Evolutionary conservation across 352 stramenopile species (phyloP).

Genomic region (Plasmopara halstedii): DNA sequence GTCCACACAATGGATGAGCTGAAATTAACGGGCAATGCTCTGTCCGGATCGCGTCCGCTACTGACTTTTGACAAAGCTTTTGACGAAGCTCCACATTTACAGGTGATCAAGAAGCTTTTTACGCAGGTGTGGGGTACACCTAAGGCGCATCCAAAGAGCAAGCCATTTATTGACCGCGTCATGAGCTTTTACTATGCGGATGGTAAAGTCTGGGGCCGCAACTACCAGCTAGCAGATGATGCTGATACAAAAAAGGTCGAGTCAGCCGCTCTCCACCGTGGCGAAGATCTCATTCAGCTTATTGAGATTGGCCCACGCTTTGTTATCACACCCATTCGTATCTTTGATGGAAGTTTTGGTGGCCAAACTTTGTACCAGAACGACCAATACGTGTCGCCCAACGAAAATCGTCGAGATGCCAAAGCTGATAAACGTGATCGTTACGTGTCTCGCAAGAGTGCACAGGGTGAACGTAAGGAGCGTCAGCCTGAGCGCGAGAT

Average conservation of each 20-base stretch:
- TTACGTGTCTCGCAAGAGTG: slow-evolving; percentile 89
- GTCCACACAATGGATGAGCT: slow-evolving; percentile 99
- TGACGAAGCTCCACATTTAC: slow-evolving; percentile 85
- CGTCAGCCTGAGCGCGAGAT: slow-evolving; percentile 55
- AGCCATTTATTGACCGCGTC: slow-evolving; percentile 99
- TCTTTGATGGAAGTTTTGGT: slow-evolving; percentile 98
- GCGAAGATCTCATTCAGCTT: slow-evolving; percentile 90
- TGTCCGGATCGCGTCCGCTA: slow-evolving; percentile 95
- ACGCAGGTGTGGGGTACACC: slow-evolving; percentile 93
- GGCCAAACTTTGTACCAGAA: slow-evolving; percentile 98
- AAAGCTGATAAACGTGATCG: slow-evolving; percentile 91
- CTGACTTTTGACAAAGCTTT: slow-evolving; percentile 96
- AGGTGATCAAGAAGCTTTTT: slow-evolving; percentile 97
- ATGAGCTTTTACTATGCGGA: slow-evolving; percentile 96
- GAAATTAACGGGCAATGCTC: slow-evolving; percentile 98
- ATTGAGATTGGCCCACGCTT: slow-evolving; percentile 99
- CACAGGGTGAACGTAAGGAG: slow-evolving; percentile 73
- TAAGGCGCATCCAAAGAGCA: slow-evolving; percentile 98
- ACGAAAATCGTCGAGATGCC: slow-evolving; percentile 80
- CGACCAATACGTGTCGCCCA: slow-evolving; percentile 95
- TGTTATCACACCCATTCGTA: slow-evolving; percentile 97
- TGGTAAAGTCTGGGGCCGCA: slow-evolving; percentile 97
- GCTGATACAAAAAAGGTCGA: slow-evolving; percentile 90
- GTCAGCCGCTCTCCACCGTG: slow-evolving; percentile 69
- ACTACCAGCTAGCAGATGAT: slow-evolving; percentile 92